These are phyloP conservation scores for Exophiala dermatitidis DNA, from an alignment of 2,329 filamentous ascomycete species.

Conservation along the genomic window DNA sequence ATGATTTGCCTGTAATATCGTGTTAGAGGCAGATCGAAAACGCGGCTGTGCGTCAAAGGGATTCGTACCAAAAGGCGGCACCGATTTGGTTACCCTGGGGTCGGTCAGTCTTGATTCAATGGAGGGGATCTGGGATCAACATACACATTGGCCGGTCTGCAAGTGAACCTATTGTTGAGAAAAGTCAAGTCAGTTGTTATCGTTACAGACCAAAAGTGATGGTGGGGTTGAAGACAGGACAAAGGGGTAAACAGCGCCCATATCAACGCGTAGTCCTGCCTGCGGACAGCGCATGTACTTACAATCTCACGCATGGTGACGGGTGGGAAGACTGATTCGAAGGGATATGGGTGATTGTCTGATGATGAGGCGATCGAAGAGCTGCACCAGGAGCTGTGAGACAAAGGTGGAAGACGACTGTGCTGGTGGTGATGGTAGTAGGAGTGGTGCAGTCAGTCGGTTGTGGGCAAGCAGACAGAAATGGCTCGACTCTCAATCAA, in stretches of 20 bases:
- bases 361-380: conserved; percentile 9
- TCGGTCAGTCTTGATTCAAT: conserved; percentile 30
- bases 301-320: conserved; percentile 68
- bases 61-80: conserved; percentile 92
- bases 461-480: conserved; percentile 13
- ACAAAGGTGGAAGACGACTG: not conserved
- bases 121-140: conserved; percentile 34
- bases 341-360: conserved; percentile 5
- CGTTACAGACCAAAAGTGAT: conserved; percentile 15
- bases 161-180: conserved; percentile 75
- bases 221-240: conserved; percentile 27
- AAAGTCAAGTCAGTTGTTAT: conserved; percentile 51
- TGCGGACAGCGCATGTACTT: conserved; percentile 36
- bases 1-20: conserved; percentile 60
- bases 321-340: conserved; percentile 1
- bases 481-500: conserved; percentile 14
- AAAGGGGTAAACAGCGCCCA: conserved; percentile 30
- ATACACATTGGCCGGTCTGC: conserved; percentile 99
- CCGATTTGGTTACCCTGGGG: conserved; percentile 98
- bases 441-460: conserved; percentile 7
- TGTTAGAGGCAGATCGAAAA: conserved; percentile 35
- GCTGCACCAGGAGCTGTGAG: conserved; percentile 1
- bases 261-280: conserved; percentile 33
- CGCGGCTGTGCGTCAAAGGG: conserved; percentile 13
- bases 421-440: not conserved